Conservation (phyloP, 192 early-diverging fungal genomes). For the Coemansia sp. region DNA sequence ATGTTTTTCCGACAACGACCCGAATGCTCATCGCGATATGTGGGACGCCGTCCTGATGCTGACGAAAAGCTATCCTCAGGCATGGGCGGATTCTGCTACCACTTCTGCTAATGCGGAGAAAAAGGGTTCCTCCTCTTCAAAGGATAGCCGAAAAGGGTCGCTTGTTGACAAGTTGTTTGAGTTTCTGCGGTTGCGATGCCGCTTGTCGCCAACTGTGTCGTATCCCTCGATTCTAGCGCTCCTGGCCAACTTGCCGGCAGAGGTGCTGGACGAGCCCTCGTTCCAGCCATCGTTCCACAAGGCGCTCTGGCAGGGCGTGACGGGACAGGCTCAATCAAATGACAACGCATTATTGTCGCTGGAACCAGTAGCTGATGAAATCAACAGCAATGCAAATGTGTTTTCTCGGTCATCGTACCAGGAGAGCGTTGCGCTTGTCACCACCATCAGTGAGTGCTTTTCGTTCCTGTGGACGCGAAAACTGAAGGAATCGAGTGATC, state of each 20-base stretch:
- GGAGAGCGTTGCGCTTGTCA: constrained; percentile 42
- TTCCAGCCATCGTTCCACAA: constrained; percentile 30
- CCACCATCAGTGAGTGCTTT: constrained; percentile 44
- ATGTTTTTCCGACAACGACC: constrained; percentile 76
- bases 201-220: constrained; percentile 64
- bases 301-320: constrained; percentile 48
- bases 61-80: constrained; percentile 68
- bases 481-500: constrained; percentile 20
- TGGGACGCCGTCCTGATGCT: constrained; percentile 87
- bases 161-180: constrained; percentile 62
- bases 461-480: constrained; percentile 47
- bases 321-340: not conserved
- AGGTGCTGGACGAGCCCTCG: constrained; percentile 22
- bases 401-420: constrained; percentile 15
- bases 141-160: constrained; percentile 42
- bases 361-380: not conserved
- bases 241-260: constrained; percentile 63
- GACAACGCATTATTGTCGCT: not conserved
- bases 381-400: not conserved
- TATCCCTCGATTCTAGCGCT: constrained; percentile 82
- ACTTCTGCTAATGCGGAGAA: not conserved
- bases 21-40: constrained; percentile 70
- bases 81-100: constrained; percentile 43
- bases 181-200: constrained; percentile 68
- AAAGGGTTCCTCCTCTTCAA: not conserved